Evolutionary conservation across 192 early-diverging fungal genomes (phyloP).

Genomic region (Dispira simplex): DNA sequence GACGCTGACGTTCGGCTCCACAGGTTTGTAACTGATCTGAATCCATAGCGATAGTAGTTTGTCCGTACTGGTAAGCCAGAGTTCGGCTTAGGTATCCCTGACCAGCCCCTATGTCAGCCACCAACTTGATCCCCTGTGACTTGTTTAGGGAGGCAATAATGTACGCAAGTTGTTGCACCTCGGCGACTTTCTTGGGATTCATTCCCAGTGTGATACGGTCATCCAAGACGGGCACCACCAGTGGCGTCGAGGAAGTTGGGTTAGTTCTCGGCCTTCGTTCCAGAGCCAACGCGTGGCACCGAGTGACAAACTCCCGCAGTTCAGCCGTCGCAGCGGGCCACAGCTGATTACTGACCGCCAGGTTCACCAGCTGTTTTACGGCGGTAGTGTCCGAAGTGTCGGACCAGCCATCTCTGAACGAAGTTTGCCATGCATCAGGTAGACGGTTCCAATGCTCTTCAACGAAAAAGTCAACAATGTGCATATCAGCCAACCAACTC

Average conservation of each 20-base stretch:
- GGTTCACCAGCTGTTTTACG: constrained; percentile 13
- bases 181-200: constrained; percentile 24
- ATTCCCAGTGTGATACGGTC: constrained; percentile 24
- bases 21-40: constrained; percentile 18
- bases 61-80: constrained; percentile 17
- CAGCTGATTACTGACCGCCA: constrained; percentile 13
- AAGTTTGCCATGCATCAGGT: constrained; percentile 20
- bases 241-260: not conserved
- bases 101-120: constrained; percentile 27
- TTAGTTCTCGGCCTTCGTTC: not conserved
- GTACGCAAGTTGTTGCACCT: constrained; percentile 23
- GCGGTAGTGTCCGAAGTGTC: not conserved
- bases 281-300: not conserved
- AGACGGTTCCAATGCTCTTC: constrained; percentile 17
- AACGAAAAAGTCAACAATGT: constrained; percentile 27
- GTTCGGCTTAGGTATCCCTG: constrained; percentile 27
- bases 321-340: not conserved
- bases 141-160: constrained; percentile 15
- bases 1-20: constrained; percentile 19
- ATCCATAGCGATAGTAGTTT: constrained; percentile 21
- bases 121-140: constrained; percentile 13
- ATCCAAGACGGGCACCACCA: not conserved
- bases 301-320: constrained; percentile 16
- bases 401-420: constrained; percentile 15
- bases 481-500: constrained; percentile 18